These are phyloP conservation scores for Fragilaria crotonensis DNA, from an alignment of 108 stramenopile species.

Conservation along the genomic window DNA sequence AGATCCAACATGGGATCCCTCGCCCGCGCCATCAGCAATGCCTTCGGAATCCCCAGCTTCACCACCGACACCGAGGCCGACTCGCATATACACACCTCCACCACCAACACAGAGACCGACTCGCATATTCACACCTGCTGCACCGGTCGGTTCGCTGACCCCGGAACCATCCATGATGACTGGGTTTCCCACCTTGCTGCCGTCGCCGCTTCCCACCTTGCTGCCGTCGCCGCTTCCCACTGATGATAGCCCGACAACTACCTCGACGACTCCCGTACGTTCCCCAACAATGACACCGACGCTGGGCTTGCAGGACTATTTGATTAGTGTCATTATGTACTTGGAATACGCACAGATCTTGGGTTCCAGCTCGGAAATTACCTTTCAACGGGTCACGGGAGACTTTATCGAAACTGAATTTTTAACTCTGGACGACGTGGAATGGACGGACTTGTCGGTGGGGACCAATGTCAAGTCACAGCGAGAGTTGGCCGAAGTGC, in stretches of 20 bases:
- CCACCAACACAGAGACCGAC: slow-evolving; percentile 3
- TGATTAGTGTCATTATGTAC: neutral
- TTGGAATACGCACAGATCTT: neutral
- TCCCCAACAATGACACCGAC: neutral
- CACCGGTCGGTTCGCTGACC: neutral
- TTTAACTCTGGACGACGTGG: slow-evolving; percentile 1
- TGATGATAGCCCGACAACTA: no score
- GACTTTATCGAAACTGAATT: neutral
- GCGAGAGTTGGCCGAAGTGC: neutral
- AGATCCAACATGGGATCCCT: neutral
- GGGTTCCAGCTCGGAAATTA: neutral
- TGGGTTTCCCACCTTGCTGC: no score
- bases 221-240: no score
- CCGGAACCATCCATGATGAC: no score
- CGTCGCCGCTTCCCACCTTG: no score
- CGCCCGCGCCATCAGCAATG: neutral
- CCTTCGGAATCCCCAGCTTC: neutral
- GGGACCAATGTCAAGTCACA: neutral
- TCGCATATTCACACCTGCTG: neutral
- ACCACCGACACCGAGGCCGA: neutral
- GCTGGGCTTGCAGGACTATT: neutral
- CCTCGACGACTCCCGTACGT: neutral
- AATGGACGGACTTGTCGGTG: neutral
- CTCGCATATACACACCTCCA: neutral
- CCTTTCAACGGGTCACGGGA: neutral